A percentile compares a stretch with the other conserved stretches of the same genome.
phyloP scores from a whole-genome alignment of 495 filamentous ascomycete species.

The Beverwykella pulmonaria region DNA sequence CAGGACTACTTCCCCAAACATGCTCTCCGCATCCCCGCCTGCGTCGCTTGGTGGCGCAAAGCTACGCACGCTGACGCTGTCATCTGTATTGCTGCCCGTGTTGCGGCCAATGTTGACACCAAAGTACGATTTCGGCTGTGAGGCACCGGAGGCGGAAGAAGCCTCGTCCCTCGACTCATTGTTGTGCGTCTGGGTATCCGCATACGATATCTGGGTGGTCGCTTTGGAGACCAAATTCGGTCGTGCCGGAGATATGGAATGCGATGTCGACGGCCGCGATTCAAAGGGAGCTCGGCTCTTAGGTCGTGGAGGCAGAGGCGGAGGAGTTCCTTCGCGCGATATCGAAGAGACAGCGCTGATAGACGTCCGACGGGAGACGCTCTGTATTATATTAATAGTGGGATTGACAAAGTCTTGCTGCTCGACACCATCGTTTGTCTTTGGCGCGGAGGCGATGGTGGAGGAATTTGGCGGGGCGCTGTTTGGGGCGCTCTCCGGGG shows the following conservation, averaged over 20 bases:
- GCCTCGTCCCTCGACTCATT: constrained; percentile 47
- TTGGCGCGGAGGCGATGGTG: not conserved
- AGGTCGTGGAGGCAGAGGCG: constrained; percentile 37
- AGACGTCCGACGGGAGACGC: constrained; percentile 11
- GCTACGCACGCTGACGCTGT: constrained; percentile 82
- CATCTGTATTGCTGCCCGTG: constrained; percentile 65
- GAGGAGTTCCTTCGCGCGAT: constrained; percentile 35
- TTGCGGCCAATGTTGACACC: constrained; percentile 51
- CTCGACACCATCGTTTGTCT: constrained; percentile 17
- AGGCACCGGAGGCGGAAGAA: constrained; percentile 45
- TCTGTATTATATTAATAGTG: constrained; percentile 29
- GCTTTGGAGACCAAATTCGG: constrained; percentile 65
- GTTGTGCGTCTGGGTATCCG: constrained; percentile 73
- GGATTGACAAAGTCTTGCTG: constrained; percentile 34
- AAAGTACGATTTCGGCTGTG: constrained; percentile 40
- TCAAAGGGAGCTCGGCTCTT: constrained; percentile 20
- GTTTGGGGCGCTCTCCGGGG: not conserved
- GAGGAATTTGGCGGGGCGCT: constrained; percentile 2
- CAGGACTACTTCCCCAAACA: constrained; percentile 70
- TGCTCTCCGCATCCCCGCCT: constrained; percentile 71
- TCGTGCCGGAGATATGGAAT: constrained; percentile 20
- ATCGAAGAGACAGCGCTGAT: constrained; percentile 1
- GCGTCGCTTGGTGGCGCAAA: constrained; percentile 73
- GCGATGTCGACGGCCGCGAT: constrained; percentile 30
- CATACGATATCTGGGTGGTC: constrained; percentile 79